Base-by-base conservation (phyloP, 1,284 basidiomycete species). In the Tilletia caries region DNA sequence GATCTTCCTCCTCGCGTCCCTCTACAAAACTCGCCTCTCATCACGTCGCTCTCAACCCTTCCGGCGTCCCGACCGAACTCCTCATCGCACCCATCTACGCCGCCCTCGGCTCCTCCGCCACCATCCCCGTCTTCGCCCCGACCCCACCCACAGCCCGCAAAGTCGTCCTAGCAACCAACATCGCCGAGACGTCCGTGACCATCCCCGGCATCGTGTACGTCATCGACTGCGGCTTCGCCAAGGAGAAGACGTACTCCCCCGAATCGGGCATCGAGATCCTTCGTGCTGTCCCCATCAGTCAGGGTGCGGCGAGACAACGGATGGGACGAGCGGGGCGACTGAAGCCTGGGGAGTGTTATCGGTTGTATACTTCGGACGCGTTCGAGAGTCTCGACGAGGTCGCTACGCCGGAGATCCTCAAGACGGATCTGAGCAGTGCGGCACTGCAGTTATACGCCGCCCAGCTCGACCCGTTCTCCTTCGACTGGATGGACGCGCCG, bases 151-250 rank as follows among this genome's bases (percentile, higher is more conserved):
- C 89, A 66, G 89, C 88, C 1, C 89, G 95, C 64, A 94, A 96
- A 82, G 91, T 95, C 80, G 92, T 98, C 69, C 86, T 98, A 33
- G 91, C 81, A 3, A 82, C 81, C 29, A 82, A 82, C 70, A 82
- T 82, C 65, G 81, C 95, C n/a, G 95, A 98, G 84, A 98, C 96
- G 0, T 93, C 92, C 27, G 92, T 99, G 83, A 98, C 95, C 3
- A 96, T 99, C 78, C 93, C 95, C 3, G 95, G 95, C 1, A 91
- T 98, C 68, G 91, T 89, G 70, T 98, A 93, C 82, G 95, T 99
- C 6, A 91, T 99, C 64, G 95, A 99, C 84, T 80, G 78, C 37
- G 81, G 81, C 0, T 91, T 95, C 83, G 92, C 91, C 79, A 99
- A 99, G 84, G 94, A 98, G 84, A 96, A 96, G 84, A 88, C 91